phyloP scores from a whole-genome alignment of 257 asterid species.

The Apocynum venetum region DNA sequence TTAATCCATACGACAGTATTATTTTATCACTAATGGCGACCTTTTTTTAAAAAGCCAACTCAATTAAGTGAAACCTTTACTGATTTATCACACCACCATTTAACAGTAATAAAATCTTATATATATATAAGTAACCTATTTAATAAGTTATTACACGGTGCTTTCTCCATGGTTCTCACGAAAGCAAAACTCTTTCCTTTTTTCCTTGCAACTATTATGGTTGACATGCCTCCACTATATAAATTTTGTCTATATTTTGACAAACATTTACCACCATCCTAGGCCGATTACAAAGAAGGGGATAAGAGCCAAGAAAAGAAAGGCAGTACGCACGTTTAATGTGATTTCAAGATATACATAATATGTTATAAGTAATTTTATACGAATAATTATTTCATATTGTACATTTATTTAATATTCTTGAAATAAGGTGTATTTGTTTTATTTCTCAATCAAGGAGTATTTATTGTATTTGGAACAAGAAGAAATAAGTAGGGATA shows the following conservation, averaged over 20 bases:
- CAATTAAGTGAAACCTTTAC: constrained; percentile 15
- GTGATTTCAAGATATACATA: no score
- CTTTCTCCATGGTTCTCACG: neutral
- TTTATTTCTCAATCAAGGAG: no score
- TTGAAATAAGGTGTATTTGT: no score
- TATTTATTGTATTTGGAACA: no score
- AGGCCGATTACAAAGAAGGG: neutral
- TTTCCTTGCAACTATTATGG: neutral
- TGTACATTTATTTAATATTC: no score
- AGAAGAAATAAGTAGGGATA: no score
- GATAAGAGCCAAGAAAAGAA: no score
- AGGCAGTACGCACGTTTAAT: no score
- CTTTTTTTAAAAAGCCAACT: neutral
- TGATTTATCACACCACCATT: neutral
- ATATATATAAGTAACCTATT: neutral
- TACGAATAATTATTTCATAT: no score
- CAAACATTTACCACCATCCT: neutral
- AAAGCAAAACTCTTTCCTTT: neutral
- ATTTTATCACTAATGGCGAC: neutral
- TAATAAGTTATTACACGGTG: neutral
- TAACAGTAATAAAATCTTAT: neutral
- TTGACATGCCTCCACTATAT: neutral
- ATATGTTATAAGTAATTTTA: no score
- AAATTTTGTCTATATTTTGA: neutral
- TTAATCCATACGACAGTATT: constrained; percentile 4